Percentiles rank a stretch among this genome's conserved stretches.
Conservation (phyloP, 2,329 filamentous ascomycete species). For the Coniochaeta sp. region DNA sequence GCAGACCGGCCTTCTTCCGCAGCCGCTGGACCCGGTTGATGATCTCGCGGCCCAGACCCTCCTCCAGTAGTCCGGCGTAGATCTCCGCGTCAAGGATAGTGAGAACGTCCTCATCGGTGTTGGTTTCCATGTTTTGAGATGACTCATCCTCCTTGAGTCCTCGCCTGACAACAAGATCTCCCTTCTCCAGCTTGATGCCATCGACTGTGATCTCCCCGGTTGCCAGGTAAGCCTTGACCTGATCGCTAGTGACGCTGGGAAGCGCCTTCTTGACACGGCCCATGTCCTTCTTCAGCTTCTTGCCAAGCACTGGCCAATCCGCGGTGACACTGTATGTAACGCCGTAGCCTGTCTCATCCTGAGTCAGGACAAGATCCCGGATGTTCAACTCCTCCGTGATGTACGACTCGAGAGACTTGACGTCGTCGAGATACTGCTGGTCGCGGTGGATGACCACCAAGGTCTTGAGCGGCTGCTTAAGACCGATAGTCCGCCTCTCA, state of each 20-base stretch:
- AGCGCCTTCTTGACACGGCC: slow-evolving; percentile 86
- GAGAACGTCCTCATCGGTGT: slow-evolving; percentile 83
- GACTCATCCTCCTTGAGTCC: slow-evolving; percentile 66
- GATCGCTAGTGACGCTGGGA: slow-evolving; percentile 67
- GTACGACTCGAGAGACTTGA: slow-evolving; percentile 79
- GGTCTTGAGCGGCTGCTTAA: slow-evolving; percentile 88
- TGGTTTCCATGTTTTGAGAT: slow-evolving; percentile 73
- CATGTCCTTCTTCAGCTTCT: slow-evolving; percentile 96
- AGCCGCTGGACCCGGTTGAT: slow-evolving; percentile 89
- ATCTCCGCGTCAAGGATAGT: slow-evolving; percentile 73
- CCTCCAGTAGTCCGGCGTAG: slow-evolving; percentile 78
- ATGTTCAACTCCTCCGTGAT: slow-evolving; percentile 90
- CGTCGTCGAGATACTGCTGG: slow-evolving; percentile 74
- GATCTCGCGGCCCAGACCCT: slow-evolving; percentile 85
- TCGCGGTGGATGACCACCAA: slow-evolving; percentile 84
- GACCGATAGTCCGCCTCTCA: slow-evolving; percentile 74
- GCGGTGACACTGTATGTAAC: slow-evolving; percentile 86
- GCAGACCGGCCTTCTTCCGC: slow-evolving; percentile 86
- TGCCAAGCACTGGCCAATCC: slow-evolving; percentile 90
- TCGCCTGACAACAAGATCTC: slow-evolving; percentile 77
- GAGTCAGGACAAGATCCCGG: slow-evolving; percentile 73
- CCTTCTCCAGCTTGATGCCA: slow-evolving; percentile 74
- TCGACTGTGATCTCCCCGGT: slow-evolving; percentile 74
- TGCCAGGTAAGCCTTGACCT: slow-evolving; percentile 72
- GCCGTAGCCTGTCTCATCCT: slow-evolving; percentile 83